Evolutionary conservation across 1,284 basidiomycete genomes (phyloP).

Genomic region (Blastosporella zonata): DNA sequence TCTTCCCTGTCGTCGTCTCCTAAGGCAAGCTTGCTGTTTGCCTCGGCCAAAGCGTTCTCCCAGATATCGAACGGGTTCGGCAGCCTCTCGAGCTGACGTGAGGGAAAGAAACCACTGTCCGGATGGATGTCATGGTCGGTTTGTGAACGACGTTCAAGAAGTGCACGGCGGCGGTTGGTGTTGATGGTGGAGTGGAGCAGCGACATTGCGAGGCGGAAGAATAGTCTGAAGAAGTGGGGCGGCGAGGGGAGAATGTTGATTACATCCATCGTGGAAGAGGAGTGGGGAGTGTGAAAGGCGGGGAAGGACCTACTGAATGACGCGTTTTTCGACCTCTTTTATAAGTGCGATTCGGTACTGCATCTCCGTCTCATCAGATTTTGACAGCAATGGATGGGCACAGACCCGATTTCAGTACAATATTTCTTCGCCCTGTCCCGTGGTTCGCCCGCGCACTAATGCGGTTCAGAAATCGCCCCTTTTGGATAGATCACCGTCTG

Average conservation of each 20-base stretch:
- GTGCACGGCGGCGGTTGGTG: conserved; percentile 25
- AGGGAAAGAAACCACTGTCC: conserved; percentile 85
- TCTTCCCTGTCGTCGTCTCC: conserved; percentile 56
- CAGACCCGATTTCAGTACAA: conserved; percentile 14
- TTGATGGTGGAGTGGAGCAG: conserved; percentile 35
- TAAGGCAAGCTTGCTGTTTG: conserved; percentile 55
- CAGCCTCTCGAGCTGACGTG: conserved; percentile 61
- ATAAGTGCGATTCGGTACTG: conserved; percentile 15
- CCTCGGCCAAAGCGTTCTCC: conserved; percentile 67
- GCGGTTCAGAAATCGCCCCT: conserved; percentile 18
- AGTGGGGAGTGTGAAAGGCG: neutral
- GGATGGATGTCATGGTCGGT: conserved; percentile 73
- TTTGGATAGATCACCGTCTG: conserved; percentile 17
- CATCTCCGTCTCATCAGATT: conserved; percentile 24
- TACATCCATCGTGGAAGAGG: conserved; percentile 24
- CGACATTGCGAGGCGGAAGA: conserved; percentile 37
- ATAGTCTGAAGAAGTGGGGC: conserved; percentile 38
- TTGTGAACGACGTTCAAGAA: conserved; percentile 32
- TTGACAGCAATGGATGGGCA: conserved; percentile 18
- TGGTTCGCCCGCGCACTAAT: conserved; percentile 16
- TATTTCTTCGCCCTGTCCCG: conserved; percentile 13
- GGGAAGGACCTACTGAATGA: neutral
- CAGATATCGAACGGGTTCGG: conserved; percentile 59
- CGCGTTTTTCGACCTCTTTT: conserved; percentile 17
- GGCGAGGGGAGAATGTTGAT: conserved; percentile 41